Percentiles rank a stretch among this genome's conserved stretches.
These are phyloP conservation scores for Cladophialophora yegresii DNA, from an alignment of 2,329 filamentous ascomycete species.

Conservation along the genomic window DNA sequence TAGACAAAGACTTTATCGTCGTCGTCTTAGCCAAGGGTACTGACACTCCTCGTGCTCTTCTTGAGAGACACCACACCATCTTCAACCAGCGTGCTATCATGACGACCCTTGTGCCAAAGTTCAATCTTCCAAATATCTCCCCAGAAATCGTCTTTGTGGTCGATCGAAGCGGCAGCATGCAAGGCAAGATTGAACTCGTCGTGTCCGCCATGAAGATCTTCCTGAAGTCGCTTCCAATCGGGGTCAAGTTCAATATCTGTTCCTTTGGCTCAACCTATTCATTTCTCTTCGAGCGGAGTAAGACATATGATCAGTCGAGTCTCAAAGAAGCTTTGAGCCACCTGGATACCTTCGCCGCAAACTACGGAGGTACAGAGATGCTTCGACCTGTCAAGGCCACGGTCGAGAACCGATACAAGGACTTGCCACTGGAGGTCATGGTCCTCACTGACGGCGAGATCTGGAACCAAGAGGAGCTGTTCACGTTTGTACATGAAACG, in stretches of 20 bases:
- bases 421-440: slow-evolving; percentile 56
- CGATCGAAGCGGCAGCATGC: slow-evolving; percentile 68
- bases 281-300: slow-evolving; percentile 54
- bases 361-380: slow-evolving; percentile 60
- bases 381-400: slow-evolving; percentile 48
- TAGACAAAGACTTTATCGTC: slow-evolving; percentile 68
- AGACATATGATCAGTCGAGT: slow-evolving; percentile 50
- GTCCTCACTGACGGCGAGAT: slow-evolving; percentile 60
- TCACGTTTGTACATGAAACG: slow-evolving; percentile 50
- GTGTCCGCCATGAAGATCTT: slow-evolving; percentile 58
- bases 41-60: slow-evolving; percentile 62
- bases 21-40: slow-evolving; percentile 63
- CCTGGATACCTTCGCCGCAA: slow-evolving; percentile 47
- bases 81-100: slow-evolving; percentile 67
- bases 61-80: slow-evolving; percentile 66
- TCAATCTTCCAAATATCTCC: slow-evolving; percentile 58
- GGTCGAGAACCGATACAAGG: slow-evolving; percentile 44
- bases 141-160: slow-evolving; percentile 72
- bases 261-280: slow-evolving; percentile 54
- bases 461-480: slow-evolving; percentile 53
- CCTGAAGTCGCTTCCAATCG: slow-evolving; percentile 60
- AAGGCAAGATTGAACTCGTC: slow-evolving; percentile 51
- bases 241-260: slow-evolving; percentile 61
- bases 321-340: slow-evolving; percentile 50
- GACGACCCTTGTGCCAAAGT: slow-evolving; percentile 69